Evolutionary conservation across 805 yeast species (phyloP).

Genomic region (Candida railenensis): DNA sequence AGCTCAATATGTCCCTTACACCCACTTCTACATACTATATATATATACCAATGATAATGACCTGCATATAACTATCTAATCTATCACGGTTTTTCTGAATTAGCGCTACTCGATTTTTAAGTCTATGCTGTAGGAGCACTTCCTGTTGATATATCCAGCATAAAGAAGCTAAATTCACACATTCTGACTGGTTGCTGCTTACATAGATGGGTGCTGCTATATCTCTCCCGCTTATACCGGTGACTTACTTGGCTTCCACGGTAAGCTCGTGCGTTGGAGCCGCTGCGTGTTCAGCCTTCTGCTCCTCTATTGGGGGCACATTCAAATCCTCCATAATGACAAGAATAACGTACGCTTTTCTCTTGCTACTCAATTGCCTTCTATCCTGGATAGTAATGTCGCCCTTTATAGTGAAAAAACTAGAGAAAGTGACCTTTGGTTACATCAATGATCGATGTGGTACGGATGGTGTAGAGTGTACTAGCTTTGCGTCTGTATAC

Average conservation of each 20-base stretch:
- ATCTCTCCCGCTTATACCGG: constrained; percentile 67
- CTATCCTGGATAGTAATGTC: constrained; percentile 92
- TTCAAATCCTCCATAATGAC: constrained; percentile 79
- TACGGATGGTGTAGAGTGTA: constrained; percentile 70
- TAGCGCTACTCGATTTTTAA: no score
- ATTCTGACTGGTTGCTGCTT: no score
- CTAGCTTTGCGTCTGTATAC: constrained; percentile 92
- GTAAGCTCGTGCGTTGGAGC: constrained; percentile 70
- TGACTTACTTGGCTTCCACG: constrained; percentile 46
- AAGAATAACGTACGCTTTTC: constrained; percentile 78
- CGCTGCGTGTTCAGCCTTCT: constrained; percentile 63
- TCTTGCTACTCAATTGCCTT: constrained; percentile 74
- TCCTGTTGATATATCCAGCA: no score
- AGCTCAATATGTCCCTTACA: no score
- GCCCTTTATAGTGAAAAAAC: constrained; percentile 70
- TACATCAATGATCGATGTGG: constrained; percentile 70
- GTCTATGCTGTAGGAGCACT: neutral
- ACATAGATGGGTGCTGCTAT: constrained; percentile 60
- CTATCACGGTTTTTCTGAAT: no score
- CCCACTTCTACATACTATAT: no score
- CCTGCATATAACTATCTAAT: neutral
- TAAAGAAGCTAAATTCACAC: no score
- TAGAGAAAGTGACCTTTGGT: constrained; percentile 71
- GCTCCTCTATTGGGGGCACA: constrained; percentile 51
- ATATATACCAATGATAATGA: neutral